Conservation (phyloP, 805 yeast species). For the Kazachstania africana region DNA sequence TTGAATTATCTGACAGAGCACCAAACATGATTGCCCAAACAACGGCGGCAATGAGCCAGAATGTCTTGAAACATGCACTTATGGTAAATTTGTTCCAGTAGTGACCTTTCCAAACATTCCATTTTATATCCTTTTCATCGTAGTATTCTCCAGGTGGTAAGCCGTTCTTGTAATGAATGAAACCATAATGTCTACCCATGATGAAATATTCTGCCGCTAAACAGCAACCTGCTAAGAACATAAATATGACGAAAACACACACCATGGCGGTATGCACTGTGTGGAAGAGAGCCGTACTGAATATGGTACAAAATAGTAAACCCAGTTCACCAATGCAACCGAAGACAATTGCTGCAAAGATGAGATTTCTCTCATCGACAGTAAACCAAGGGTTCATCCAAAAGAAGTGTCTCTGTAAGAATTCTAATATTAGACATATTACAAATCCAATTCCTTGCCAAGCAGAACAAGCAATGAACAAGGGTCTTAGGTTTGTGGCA, state of each 20-base stretch:
- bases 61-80: slow-evolving; percentile 40
- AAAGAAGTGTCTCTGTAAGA: slow-evolving; percentile 38
- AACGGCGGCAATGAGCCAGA: slow-evolving; percentile 59
- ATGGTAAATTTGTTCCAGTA: slow-evolving; percentile 34
- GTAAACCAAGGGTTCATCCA: slow-evolving; percentile 33
- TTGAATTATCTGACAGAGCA: slow-evolving; percentile 32
- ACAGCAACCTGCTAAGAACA: slow-evolving; percentile 41
- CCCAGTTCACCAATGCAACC: slow-evolving; percentile 60
- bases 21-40: slow-evolving; percentile 62
- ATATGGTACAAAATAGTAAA: slow-evolving; percentile 59
- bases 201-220: slow-evolving; percentile 34
- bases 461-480: slow-evolving; percentile 69
- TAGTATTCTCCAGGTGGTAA: slow-evolving; percentile 7
- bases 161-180: slow-evolving; percentile 26
- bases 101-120: slow-evolving; percentile 26
- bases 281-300: slow-evolving; percentile 49
- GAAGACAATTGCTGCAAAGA: slow-evolving; percentile 31
- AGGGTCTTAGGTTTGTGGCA: slow-evolving; percentile 75
- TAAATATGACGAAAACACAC: slow-evolving; percentile 55
- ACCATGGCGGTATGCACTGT: slow-evolving; percentile 57
- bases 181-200: slow-evolving; percentile 35
- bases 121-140: slow-evolving; percentile 8
- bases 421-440: slow-evolving; percentile 52
- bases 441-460: slow-evolving; percentile 68
- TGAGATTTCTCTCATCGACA: slow-evolving; percentile 28